Evolutionary conservation across 192 early-diverging fungal genomes (phyloP), one percentile per base, ranked within the genome.

Genomic region (Cetraspora pellucida): DNA sequence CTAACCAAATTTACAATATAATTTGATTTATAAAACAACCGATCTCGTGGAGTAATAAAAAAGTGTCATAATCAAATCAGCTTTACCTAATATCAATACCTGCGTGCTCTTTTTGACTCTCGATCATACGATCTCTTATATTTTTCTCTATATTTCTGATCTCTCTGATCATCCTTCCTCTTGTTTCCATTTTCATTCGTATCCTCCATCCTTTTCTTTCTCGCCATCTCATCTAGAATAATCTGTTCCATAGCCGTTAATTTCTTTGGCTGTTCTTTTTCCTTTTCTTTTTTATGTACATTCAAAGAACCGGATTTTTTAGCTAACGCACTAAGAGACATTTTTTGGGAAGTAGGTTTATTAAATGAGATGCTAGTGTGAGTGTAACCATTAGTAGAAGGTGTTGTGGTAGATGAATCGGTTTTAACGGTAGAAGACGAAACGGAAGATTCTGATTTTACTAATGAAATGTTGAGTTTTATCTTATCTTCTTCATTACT

Each of bases 401-500:
- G 19, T n/a, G 50, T n/a, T 31, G 79, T 72, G 21, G 79, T 80
- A 16, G 82, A 80, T 1, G 63, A 72, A 72, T 79, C 81, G 13
- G 75, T 78, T 44, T 79, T 82, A 55, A 70, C 80, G 28, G 64
- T 69, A 11, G 80, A 17, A 30, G 69, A 71, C n/a, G 79, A 74
- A 23, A 78, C 45, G 2, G 74, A 72, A 50, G 54, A 25, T 13
- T 68, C 25, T 54, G 77, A 27, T 81, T 80, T 54, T 6, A 79
- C 11, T n/a, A 55, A 25, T 16, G 37, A 59, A n/a, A 91, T 74
- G 23, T 81, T 85, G 14, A 96, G 81, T 79, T 93, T 95, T 71
- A 96, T 93, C 16, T 90, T 92, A 75, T 89, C 89, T 47, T 87
- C 87, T 19, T 83, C 85, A 19, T 83, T 83, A n/a, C 85, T 82